Conservation (phyloP, 257 asterid genomes). For the Cruciata laevipes region DNA sequence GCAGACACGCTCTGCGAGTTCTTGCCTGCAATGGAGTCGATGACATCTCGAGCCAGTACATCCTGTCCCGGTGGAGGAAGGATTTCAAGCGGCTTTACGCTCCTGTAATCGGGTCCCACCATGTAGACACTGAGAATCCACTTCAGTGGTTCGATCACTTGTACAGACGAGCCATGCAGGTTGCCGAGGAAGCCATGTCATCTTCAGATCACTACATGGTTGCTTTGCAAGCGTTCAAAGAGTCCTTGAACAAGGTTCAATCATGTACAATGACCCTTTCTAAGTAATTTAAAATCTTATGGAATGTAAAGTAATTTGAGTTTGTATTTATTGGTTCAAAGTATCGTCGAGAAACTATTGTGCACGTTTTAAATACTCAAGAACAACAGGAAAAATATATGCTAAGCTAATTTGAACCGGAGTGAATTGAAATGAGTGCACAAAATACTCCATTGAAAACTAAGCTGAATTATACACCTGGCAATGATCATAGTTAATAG, state of each 20-base stretch:
- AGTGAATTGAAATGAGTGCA: too few relatives aligned
- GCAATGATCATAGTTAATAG: too few relatives aligned
- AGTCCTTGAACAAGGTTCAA: slow-evolving; percentile 32
- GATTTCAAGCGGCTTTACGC: slow-evolving; percentile 29
- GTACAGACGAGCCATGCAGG: slow-evolving; percentile 31
- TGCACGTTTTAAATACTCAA: too few relatives aligned
- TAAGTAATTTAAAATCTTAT: neutral
- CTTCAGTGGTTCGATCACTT: slow-evolving; percentile 35
- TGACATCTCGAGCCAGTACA: slow-evolving; percentile 29
- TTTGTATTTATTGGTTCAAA: too few relatives aligned
- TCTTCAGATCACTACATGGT: slow-evolving; percentile 31
- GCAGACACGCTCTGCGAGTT: slow-evolving; percentile 30
- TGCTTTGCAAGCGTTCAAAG: slow-evolving; percentile 35
- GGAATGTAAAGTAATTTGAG: too few relatives aligned
- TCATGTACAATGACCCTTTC: slow-evolving; percentile 13
- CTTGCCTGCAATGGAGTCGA: slow-evolving; percentile 25
- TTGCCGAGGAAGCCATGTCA: slow-evolving; percentile 31
- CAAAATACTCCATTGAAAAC: too few relatives aligned
- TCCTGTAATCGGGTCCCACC: slow-evolving; percentile 22
- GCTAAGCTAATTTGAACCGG: too few relatives aligned
- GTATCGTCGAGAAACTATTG: too few relatives aligned
- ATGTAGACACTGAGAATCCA: slow-evolving; percentile 23
- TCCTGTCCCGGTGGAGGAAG: slow-evolving; percentile 33
- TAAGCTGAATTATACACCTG: too few relatives aligned
- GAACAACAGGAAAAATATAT: too few relatives aligned